Conservation (phyloP, 306 rosid species). For the Cucurbita moschata region DNA sequence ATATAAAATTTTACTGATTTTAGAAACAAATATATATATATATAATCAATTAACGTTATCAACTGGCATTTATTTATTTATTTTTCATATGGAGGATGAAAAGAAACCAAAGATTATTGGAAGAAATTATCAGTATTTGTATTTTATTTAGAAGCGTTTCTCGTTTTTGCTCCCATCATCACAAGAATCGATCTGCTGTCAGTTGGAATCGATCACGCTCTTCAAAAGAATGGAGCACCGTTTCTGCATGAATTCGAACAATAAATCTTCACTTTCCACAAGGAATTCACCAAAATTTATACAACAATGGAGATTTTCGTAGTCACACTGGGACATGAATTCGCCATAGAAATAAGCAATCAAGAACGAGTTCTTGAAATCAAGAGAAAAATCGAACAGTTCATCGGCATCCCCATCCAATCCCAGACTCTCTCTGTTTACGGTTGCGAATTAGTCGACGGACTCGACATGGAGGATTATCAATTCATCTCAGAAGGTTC, state of each 20-base stretch:
- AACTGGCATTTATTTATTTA: no score
- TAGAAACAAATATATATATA: no score
- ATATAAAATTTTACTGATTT: no score
- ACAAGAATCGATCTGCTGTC: conserved; percentile 5
- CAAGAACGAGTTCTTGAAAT: conserved; percentile 51
- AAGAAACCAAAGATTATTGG: no score
- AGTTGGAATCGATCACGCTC: conserved; percentile 8
- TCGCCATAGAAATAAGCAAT: conserved; percentile 35
- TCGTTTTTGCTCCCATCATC: neutral
- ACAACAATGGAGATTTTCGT: conserved; percentile 23
- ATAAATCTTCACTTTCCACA: neutral
- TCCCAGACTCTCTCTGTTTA: conserved; percentile 49
- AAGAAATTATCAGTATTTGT: no score
- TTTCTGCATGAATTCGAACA: conserved; percentile 7
- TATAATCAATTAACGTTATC: no score
- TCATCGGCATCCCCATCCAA: conserved; percentile 37
- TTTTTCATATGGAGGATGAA: no score
- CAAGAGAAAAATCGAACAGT: conserved; percentile 62
- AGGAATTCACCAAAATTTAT: neutral
- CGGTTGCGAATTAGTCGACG: conserved; percentile 76
- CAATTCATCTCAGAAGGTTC: conserved; percentile 66
- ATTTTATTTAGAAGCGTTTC: neutral
- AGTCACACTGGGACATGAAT: conserved; percentile 24
- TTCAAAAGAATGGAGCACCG: conserved; percentile 3
- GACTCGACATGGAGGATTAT: conserved; percentile 83